Evolutionary conservation across 768 basidiomycete species (phyloP), one percentile per base, ranked within the genome.

Genomic region (Rhodotorula graminis): DNA sequence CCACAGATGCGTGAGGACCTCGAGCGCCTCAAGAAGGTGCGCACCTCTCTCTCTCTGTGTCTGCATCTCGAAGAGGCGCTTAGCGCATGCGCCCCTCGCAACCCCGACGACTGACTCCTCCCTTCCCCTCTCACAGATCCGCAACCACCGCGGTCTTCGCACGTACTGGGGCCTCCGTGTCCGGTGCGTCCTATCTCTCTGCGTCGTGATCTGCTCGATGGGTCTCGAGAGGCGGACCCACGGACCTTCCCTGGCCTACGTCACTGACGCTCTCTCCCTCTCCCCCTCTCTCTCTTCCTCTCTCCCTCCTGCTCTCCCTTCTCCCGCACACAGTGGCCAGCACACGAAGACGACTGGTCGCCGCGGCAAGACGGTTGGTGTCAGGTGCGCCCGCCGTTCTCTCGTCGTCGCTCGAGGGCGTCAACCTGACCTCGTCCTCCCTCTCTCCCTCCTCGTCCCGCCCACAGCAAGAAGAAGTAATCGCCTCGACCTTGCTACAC

Each of bases 331-430:
- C 37, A 60, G 31, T 27, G 56, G 33, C 33, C 53, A 59, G 37
- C 60, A 61, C 37, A 99, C 96, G 77, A 98, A 98, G 86, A 98
- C 95, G 65, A 98, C 95, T 65, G 93, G 93, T 89, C 76, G 79
- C 8, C 70, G 75, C 29, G 78, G 76, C 37, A 67, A 76, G 72
- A 76, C 75, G 46, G 75, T 76, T 31, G 75, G 75, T 58, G 75
- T 76, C 27, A 64, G 64, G n/a, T 63, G 66, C 66, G 70, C 56
- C 33, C 3, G 29, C 3, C n/a, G 8, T 59, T 40, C 9, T 3
- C 21, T 23, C n/a, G 9, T 11, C 53, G 9, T 29, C 16, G n/a
- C 10, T 21, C 56, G 37, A 37, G 33, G 14, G 18, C 3, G 5
- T 37, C 37, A 37, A 37, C 37, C 37, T 37, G 37, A 57, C 56